Conservation (phyloP, 495 filamentous ascomycete genomes). For the Corynascus novoguineensis region DNA sequence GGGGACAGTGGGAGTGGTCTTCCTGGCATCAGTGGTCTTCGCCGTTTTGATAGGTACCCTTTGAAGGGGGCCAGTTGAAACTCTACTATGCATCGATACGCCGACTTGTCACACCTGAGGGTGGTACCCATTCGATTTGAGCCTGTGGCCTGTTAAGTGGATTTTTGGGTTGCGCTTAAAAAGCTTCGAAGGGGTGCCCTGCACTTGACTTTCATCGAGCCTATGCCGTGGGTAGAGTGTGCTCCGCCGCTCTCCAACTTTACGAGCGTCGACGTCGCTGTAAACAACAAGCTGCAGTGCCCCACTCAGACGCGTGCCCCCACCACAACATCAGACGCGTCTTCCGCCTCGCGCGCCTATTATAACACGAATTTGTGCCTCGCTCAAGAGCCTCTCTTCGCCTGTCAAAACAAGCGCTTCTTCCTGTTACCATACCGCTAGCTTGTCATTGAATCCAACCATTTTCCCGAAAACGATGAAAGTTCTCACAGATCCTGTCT, state of each 20-base stretch:
- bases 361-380: background rate
- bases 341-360: background rate
- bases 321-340: slow-evolving; percentile 2
- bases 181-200: no score
- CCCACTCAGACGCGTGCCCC: background rate
- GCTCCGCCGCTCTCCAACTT: no score
- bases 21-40: background rate
- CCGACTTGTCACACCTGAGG: no score
- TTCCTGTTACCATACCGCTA: background rate
- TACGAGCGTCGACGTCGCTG: no score
- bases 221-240: no score
- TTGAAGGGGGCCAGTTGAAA: no score
- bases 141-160: no score
- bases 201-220: no score
- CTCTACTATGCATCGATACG: no score
- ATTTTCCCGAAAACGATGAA: background rate
- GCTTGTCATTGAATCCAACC: background rate
- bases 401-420: background rate
- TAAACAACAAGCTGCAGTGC: background rate
- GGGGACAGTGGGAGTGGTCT: background rate
- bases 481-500: background rate
- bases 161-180: no score
- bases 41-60: no score
- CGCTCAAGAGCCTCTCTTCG: background rate
- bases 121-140: no score